Conservation (phyloP, 2,329 filamentous ascomycete species). For the Nigrospora osmanthi region DNA sequence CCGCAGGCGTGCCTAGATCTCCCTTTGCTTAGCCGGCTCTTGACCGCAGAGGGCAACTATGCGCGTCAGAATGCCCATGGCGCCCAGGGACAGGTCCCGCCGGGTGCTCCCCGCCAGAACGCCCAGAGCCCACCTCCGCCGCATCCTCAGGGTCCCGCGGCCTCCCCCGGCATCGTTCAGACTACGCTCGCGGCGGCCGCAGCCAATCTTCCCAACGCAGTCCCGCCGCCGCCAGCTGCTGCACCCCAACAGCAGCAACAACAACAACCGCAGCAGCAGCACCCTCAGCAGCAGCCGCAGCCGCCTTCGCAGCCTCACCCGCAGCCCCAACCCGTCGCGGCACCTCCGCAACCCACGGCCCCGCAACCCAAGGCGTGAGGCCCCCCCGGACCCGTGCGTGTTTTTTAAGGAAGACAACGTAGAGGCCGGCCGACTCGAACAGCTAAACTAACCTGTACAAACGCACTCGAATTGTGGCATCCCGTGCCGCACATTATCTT, state of each 20-base stretch:
- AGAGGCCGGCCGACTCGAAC: too few relatives aligned
- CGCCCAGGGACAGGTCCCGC: not conserved
- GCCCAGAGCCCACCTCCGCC: not conserved
- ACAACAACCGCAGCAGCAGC: too few relatives aligned
- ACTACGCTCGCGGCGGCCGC: constrained; percentile 20
- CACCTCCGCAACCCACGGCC: too few relatives aligned
- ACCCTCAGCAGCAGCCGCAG: too few relatives aligned
- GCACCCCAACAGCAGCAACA: not conserved
- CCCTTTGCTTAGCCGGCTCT: constrained; percentile 43
- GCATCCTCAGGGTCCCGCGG: constrained; percentile 10
- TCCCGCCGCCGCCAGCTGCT: not conserved
- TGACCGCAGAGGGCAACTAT: constrained; percentile 40
- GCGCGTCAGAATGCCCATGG: constrained; percentile 14
- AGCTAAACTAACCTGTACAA: too few relatives aligned
- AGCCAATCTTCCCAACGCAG: constrained; percentile 7
- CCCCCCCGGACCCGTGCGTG: too few relatives aligned
- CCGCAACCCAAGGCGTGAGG: too few relatives aligned
- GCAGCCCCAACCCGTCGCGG: too few relatives aligned
- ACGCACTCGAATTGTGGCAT: too few relatives aligned
- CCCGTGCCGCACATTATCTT: too few relatives aligned
- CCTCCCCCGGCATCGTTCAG: constrained; percentile 20
- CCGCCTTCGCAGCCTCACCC: too few relatives aligned
- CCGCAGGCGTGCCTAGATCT: constrained; percentile 57
- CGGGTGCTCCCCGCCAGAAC: constrained; percentile 4
- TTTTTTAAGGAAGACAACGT: too few relatives aligned